Base-by-base conservation (phyloP, 2,329 filamentous ascomycete species). In the Fusarium camptoceras region DNA sequence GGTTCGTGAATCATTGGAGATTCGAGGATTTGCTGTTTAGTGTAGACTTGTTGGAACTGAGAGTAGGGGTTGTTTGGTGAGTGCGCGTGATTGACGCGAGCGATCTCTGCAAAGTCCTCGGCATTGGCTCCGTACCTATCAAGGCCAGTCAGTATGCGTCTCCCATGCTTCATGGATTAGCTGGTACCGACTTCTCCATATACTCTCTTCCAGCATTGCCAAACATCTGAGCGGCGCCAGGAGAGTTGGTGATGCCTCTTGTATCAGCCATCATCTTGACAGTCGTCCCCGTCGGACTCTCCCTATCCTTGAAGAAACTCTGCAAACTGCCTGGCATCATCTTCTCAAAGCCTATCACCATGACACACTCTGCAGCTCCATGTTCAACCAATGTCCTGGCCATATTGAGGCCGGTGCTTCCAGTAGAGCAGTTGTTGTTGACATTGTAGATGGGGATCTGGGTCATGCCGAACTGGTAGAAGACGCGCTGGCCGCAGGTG, bases 401-500 rank as follows among this genome's bases (percentile, higher is more conserved):
- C 87, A 98, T 91, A 78, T 91, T 90, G 61, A 98, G 84, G 11
- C 95, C 96, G 0, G 95, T 97, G 7, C 91, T 94, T n/a, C 95
- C 96, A 1, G 95, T 98, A 6, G 93, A 93, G 86, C 95, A 98
- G 85, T 98, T 98, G 87, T 98, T 98, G 88, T 98, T 98, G 78
- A 97, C 94, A 78, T 98, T 98, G 86, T 97, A 94, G 79, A 98
- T 94, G 76, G 95, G 95, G 75, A 98, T 98, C 77, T 92, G 87
- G 44, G 94, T 98, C 91, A 98, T 94, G 84, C 95, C 96, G 81
- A 98, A 98, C 83, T 98, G 95, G 83, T 98, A 98, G 83, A 98
- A 98, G 77, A 98, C 94, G 71, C 95, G 91, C 85, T 98, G 95
- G 49, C 95, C 95, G 81, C 92, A 96, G 59, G 95, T 97, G 70